These are phyloP conservation scores for Penicillium canariense DNA, from an alignment of 495 filamentous ascomycete genomes.

Conservation along the genomic window DNA sequence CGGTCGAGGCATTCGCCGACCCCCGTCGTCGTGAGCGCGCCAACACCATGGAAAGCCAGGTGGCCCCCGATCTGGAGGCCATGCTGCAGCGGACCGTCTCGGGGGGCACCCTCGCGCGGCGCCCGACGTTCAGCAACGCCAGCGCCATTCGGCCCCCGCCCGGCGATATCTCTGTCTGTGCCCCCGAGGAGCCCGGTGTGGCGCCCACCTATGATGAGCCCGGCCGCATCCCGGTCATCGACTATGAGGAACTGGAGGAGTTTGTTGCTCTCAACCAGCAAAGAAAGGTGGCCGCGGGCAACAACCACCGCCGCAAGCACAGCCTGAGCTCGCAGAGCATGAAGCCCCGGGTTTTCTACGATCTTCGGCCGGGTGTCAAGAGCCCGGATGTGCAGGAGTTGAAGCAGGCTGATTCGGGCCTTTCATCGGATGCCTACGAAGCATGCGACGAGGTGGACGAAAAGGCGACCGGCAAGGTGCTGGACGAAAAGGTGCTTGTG, in stretches of 20 bases:
- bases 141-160: slow-evolving; percentile 47
- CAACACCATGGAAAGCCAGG: slow-evolving; percentile 61
- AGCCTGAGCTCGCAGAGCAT: slow-evolving; percentile 52
- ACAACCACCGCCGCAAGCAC: slow-evolving; percentile 40
- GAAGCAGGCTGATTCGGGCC: slow-evolving; percentile 33
- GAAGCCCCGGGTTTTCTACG: slow-evolving; percentile 59
- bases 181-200: slow-evolving; percentile 83
- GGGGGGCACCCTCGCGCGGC: slow-evolving; percentile 58
- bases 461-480: slow-evolving; percentile 22
- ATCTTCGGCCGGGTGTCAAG: slow-evolving; percentile 50
- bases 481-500: slow-evolving; percentile 35
- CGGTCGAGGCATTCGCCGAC: slow-evolving; percentile 95
- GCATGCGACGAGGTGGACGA: slow-evolving; percentile 14
- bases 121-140: slow-evolving; percentile 62
- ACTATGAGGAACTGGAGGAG: slow-evolving; percentile 85
- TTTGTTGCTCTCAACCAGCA: slow-evolving; percentile 67
- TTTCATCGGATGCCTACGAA: slow-evolving; percentile 14
- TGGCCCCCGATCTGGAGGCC: slow-evolving; percentile 54
- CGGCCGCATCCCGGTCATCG: slow-evolving; percentile 62
- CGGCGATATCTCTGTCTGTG: slow-evolving; percentile 42
- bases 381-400: slow-evolving; percentile 24
- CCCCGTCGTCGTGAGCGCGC: slow-evolving; percentile 63
- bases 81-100: slow-evolving; percentile 72
- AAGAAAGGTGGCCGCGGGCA: slow-evolving; percentile 26
- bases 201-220: slow-evolving; percentile 54